Conservation (phyloP, 768 basidiomycete species). For the Cystobasidium tubakii region DNA sequence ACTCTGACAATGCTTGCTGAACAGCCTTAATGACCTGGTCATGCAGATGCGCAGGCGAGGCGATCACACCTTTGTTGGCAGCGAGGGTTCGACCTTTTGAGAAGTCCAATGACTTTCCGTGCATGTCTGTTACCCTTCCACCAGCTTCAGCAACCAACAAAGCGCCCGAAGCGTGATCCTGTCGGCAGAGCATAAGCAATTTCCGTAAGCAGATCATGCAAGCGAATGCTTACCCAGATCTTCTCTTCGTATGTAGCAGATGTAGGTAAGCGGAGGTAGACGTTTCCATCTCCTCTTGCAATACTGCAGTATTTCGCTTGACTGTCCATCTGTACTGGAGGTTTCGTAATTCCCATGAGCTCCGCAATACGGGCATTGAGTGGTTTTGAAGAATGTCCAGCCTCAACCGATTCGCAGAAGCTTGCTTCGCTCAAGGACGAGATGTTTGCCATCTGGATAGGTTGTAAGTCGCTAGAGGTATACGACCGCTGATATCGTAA, state of each 20-base stretch:
- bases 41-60: constrained; percentile 68
- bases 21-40: constrained; percentile 66
- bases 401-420: constrained; percentile 87
- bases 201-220: background rate
- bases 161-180: constrained; percentile 87
- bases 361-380: constrained; percentile 70
- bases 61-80: constrained; percentile 80
- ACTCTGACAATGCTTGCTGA: constrained; percentile 53
- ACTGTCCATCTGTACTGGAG: constrained; percentile 81
- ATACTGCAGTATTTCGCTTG: constrained; percentile 91
- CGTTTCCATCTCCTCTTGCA: constrained; percentile 74
- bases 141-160: constrained; percentile 83
- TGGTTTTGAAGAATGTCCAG: constrained; percentile 81
- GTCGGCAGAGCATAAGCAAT: background rate
- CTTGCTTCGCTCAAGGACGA: constrained; percentile 56
- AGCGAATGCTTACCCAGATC: constrained; percentile 68
- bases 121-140: constrained; percentile 76
- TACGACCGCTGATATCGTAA: constrained; percentile 46
- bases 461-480: constrained; percentile 53
- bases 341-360: constrained; percentile 61
- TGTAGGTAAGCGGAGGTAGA: constrained; percentile 73
- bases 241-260: constrained; percentile 75
- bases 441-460: constrained; percentile 53
- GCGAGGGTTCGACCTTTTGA: constrained; percentile 77
- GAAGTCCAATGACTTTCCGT: constrained; percentile 73